Base-by-base conservation (phyloP, 225 moss, liverwort and hornwort species). In the Straminergon stramineum region DNA sequence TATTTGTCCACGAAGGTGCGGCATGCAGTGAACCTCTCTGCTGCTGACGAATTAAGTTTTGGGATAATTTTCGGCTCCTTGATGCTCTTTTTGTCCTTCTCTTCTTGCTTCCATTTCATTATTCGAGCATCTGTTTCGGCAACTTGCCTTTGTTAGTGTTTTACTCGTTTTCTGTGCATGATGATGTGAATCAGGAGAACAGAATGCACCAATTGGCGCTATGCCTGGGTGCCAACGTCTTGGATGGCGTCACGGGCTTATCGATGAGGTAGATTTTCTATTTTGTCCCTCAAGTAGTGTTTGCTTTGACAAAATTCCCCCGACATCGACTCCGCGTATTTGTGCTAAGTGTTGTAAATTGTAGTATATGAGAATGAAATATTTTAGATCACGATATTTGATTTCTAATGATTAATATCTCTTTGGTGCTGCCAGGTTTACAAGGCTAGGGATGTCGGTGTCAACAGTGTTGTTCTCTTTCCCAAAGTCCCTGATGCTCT, bases 371-470 rank as follows among this genome's bases (percentile, higher is more conserved):
- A 75, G 55, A 68, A 37, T 18, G 28, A 55, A 81, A 14, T 45
- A 48, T 87, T n/a, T 81, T 45, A 70, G 51, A 34, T 76, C 31
- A 65, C 28, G 24, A 39, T 82, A 57, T 60, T 63, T 86, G 85
- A 79, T 35, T 39, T 88, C 24, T 81, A 67, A 86, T 87, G 21
- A 60, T 82, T 56, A 26, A 64, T 57, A 24, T 74, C 58, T 82
- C 65, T 60, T 78, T 85, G 87, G 62, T 85, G 68, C 85, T 89
- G 61, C 70, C 95, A 99, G 99, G 97, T 99, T 63, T 97, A 95
- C 93, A 99, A 97, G 92, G 99, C 97, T n/a, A 95, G 97, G 84
- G 99, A 99, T 92, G 99, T 97, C 5, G 99, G 99, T 89, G 99
- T 99, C 17, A 97, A 99, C 85, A 99, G 97, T 82, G 97, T 99